These are phyloP conservation scores for Blastobotrys buckinghamii DNA, from an alignment of 1,139 yeast species.

Conservation along the genomic window DNA sequence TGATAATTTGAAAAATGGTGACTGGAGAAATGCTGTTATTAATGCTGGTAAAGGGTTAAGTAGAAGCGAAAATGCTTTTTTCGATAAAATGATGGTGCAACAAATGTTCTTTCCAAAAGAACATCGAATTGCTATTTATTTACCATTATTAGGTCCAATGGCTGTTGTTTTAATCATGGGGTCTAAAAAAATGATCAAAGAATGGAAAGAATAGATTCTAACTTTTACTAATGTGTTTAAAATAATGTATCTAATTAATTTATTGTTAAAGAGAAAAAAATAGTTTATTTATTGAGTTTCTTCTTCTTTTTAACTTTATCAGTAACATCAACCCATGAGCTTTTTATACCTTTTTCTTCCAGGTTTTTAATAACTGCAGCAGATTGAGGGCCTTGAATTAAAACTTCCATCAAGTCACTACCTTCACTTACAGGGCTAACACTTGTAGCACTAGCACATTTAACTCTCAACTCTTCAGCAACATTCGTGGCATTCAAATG, in stretches of 20 bases:
- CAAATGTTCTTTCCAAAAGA: slow-evolving; percentile 93
- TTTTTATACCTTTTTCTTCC: slow-evolving; percentile 59
- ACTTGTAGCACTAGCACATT: slow-evolving; percentile 87
- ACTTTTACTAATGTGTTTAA: background rate
- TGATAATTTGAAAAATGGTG: slow-evolving; percentile 24
- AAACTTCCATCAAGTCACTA: slow-evolving; percentile 52
- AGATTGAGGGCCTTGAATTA: slow-evolving; percentile 89
- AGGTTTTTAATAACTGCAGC: slow-evolving; percentile 53
- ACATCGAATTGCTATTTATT: slow-evolving; percentile 86
- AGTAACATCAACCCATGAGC: slow-evolving; percentile 57
- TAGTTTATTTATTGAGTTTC: background rate
- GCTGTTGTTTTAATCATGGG: slow-evolving; percentile 64
- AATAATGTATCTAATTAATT: background rate
- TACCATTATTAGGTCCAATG: slow-evolving; percentile 85
- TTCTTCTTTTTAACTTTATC: slow-evolving; percentile 39
- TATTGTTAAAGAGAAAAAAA: background rate
- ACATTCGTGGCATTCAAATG: slow-evolving; percentile 58
- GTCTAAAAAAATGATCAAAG: slow-evolving; percentile 40
- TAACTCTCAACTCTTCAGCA: slow-evolving; percentile 63
- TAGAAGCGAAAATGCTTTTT: slow-evolving; percentile 71
- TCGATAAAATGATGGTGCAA: slow-evolving; percentile 91
- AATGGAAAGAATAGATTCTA: slow-evolving; percentile 21
- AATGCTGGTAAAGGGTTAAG: slow-evolving; percentile 51
- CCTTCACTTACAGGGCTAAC: slow-evolving; percentile 44
- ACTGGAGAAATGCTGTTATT: slow-evolving; percentile 45